phyloP scores from a whole-genome alignment of 2,329 filamentous ascomycete species.

The Colletotrichum sp. region DNA sequence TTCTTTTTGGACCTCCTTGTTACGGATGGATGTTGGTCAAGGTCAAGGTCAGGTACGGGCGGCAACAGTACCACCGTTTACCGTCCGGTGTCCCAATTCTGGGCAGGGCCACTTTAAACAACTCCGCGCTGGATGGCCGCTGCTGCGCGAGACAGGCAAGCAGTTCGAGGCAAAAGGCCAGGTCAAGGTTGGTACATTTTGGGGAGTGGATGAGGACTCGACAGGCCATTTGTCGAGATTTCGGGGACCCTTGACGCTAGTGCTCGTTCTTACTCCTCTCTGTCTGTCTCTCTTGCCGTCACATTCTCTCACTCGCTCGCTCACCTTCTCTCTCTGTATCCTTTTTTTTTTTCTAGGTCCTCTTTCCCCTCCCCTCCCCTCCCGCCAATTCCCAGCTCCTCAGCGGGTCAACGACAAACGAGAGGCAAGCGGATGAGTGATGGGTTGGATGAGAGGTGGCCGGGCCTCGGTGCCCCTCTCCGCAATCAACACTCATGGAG shows the following conservation, averaged over 20 bases:
- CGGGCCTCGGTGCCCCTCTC: conserved; percentile 13
- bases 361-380: too few relatives aligned
- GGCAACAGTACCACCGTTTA: background rate
- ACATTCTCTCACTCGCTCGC: too few relatives aligned
- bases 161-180: background rate
- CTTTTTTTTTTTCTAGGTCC: too few relatives aligned
- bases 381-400: background rate
- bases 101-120: too few relatives aligned
- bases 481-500: conserved; percentile 14
- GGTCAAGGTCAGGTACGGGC: background rate
- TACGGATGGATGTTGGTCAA: background rate
- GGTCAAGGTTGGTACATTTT: conserved; percentile 8
- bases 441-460: background rate
- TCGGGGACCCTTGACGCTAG: conserved; percentile 8
- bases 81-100: background rate
- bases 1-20: background rate
- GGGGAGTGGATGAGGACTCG: background rate
- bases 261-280: background rate
- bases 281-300: background rate
- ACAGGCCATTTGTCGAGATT: background rate
- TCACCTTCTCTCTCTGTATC: background rate
- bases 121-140: background rate
- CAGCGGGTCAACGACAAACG: background rate
- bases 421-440: background rate
- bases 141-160: background rate